Conservation (phyloP, 495 filamentous ascomycete species). For the Aspergillus bridgeri region DNA sequence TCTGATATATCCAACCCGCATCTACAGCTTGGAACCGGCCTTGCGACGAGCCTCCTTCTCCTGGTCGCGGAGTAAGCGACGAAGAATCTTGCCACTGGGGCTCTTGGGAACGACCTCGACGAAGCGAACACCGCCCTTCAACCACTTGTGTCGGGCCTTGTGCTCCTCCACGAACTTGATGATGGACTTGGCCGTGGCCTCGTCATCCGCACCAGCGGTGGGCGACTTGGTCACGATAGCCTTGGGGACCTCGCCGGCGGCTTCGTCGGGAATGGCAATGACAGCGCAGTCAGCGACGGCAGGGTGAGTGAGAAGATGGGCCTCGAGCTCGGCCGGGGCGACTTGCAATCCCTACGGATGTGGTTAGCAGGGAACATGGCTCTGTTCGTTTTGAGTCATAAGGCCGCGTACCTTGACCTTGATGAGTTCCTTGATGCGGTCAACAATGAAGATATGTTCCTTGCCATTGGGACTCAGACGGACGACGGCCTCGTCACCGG, state of each 20-base stretch:
- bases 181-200: slow-evolving; percentile 59
- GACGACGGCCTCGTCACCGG: slow-evolving; percentile 80
- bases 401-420: slow-evolving; percentile 88
- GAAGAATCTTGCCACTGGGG: slow-evolving; percentile 87
- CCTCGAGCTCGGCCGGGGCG: slow-evolving; percentile 86
- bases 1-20: not conserved
- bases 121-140: slow-evolving; percentile 82
- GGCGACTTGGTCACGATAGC: slow-evolving; percentile 78
- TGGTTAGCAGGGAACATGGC: not conserved
- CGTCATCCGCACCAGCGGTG: slow-evolving; percentile 57
- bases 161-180: slow-evolving; percentile 73
- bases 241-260: slow-evolving; percentile 80
- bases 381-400: no score
- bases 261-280: slow-evolving; percentile 72
- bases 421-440: slow-evolving; percentile 91
- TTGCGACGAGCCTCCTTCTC: slow-evolving; percentile 67
- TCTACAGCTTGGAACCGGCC: slow-evolving; percentile 56
- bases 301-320: slow-evolving; percentile 79
- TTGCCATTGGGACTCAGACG: slow-evolving; percentile 56
- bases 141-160: slow-evolving; percentile 86
- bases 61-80: slow-evolving; percentile 73
- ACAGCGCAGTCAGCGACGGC: slow-evolving; percentile 81
- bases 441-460: slow-evolving; percentile 81
- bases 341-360: slow-evolving; percentile 74
- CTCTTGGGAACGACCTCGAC: slow-evolving; percentile 78